phyloP scores from a whole-genome alignment of 2,329 filamentous ascomycete species.

The Colletotrichum lupini region DNA sequence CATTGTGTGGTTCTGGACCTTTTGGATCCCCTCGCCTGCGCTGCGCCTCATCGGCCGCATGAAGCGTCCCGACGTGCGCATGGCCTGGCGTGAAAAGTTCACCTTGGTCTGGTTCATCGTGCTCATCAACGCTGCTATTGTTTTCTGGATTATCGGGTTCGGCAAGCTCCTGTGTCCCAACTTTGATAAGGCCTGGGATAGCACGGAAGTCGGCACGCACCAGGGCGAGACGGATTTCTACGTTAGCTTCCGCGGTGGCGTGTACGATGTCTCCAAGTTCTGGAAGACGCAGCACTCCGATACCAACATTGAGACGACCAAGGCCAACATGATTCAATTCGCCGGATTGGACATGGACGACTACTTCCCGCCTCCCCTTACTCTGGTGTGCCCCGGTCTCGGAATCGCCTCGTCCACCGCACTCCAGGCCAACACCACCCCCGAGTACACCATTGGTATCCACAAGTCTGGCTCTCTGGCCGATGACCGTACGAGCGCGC shows the following conservation, averaged over 20 bases:
- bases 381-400: constrained; percentile 78
- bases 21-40: constrained; percentile 91
- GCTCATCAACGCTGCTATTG: constrained; percentile 80
- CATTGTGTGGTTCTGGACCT: constrained; percentile 88
- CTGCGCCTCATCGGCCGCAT: constrained; percentile 89
- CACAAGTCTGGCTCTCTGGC: constrained; percentile 78
- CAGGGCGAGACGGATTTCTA: constrained; percentile 81
- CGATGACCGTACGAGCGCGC: constrained; percentile 63
- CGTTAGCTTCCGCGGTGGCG: constrained; percentile 86
- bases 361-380: constrained; percentile 88
- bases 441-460: constrained; percentile 63
- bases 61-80: constrained; percentile 95
- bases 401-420: constrained; percentile 67
- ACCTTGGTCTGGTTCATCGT: constrained; percentile 84
- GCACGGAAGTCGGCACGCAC: constrained; percentile 76
- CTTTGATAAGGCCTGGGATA: constrained; percentile 87
- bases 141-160: constrained; percentile 94
- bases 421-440: constrained; percentile 74
- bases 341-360: constrained; percentile 82
- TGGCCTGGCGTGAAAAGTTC: constrained; percentile 97
- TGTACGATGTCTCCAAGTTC: constrained; percentile 93
- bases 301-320: constrained; percentile 68
- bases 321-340: constrained; percentile 78
- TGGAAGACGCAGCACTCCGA: constrained; percentile 89
- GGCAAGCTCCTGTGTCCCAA: constrained; percentile 90